A percentile compares a stretch with the other conserved stretches of the same genome.
Evolutionary conservation across 768 basidiomycete genomes (phyloP).

Genomic region (Boletus reticuloceps): DNA sequence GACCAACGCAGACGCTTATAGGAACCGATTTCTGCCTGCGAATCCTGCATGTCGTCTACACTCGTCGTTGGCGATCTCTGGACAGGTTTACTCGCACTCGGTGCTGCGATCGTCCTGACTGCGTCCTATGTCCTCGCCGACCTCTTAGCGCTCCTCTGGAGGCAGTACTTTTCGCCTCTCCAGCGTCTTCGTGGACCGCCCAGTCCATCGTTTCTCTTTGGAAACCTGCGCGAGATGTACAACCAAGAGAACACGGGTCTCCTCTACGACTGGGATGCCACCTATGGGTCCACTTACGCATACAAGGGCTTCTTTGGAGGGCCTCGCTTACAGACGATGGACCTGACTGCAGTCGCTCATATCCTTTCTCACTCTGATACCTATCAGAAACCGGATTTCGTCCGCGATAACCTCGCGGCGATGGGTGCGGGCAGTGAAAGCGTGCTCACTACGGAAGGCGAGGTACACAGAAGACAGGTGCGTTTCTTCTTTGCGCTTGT

Average conservation of each 20-base stretch:
- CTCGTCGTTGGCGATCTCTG: background rate
- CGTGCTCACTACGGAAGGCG: constrained; percentile 52
- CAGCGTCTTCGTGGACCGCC: constrained; percentile 46
- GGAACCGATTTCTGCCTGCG: too few relatives aligned
- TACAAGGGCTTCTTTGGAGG: constrained; percentile 54
- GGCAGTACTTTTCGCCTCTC: constrained; percentile 48
- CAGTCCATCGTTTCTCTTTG: constrained; percentile 46
- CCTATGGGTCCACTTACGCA: constrained; percentile 48
- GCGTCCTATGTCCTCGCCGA: constrained; percentile 30
- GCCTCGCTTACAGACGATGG: constrained; percentile 55
- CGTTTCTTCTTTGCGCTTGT: background rate
- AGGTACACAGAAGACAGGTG: constrained; percentile 54
- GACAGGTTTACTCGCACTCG: background rate
- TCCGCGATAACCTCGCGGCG: constrained; percentile 47
- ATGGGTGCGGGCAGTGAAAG: constrained; percentile 53
- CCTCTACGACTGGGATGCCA: constrained; percentile 42
- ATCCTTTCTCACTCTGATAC: constrained; percentile 56
- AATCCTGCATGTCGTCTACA: constrained; percentile 2
- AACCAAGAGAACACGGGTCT: constrained; percentile 57
- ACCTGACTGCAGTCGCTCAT: constrained; percentile 54
- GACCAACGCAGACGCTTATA: background rate
- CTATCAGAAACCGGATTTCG: constrained; percentile 62
- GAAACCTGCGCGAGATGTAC: constrained; percentile 52
- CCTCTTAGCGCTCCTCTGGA: constrained; percentile 41
- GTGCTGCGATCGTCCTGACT: constrained; percentile 12